Percentiles rank a stretch among this genome's conserved stretches.
Evolutionary conservation across 2,329 filamentous ascomycete genomes (phyloP).

Genomic region (Fusarium sp.): DNA sequence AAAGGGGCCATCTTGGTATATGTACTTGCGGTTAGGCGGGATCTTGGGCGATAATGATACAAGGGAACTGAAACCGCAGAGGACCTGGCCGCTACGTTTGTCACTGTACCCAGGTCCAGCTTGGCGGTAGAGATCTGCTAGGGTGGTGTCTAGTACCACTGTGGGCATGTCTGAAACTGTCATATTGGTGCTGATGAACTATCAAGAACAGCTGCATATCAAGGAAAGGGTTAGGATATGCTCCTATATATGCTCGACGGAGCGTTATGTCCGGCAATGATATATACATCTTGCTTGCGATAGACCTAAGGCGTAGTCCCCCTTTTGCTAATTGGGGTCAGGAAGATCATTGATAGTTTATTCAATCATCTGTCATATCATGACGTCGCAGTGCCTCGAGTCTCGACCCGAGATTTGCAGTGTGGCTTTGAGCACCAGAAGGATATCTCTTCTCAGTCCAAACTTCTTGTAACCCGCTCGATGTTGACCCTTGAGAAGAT

Average conservation of each 20-base stretch:
- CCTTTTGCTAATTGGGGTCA: background rate
- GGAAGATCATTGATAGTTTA: background rate
- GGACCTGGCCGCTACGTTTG: slow-evolving; percentile 47
- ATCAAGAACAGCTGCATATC: background rate
- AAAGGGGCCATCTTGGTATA: slow-evolving; percentile 51
- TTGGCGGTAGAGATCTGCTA: slow-evolving; percentile 49
- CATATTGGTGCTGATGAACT: background rate
- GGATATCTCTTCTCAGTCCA: background rate
- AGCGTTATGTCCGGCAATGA: background rate
- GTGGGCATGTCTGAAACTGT: slow-evolving; percentile 39
- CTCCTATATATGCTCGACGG: background rate
- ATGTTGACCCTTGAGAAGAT: background rate
- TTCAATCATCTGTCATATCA: background rate
- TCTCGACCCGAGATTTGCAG: background rate
- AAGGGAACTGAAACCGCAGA: slow-evolving; percentile 44
- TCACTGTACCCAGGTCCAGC: slow-evolving; percentile 35
- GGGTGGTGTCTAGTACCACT: slow-evolving; percentile 49
- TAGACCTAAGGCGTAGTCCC: background rate
- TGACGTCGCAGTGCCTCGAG: slow-evolving; percentile 1
- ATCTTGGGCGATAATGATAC: slow-evolving; percentile 43
- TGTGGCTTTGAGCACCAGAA: background rate
- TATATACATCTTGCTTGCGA: background rate
- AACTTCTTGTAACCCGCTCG: background rate
- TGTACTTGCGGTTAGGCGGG: slow-evolving; percentile 50
- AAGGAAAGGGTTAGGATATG: background rate